Base-by-base conservation (phyloP, 768 basidiomycete species). In the Thelephora ganbajun region DNA sequence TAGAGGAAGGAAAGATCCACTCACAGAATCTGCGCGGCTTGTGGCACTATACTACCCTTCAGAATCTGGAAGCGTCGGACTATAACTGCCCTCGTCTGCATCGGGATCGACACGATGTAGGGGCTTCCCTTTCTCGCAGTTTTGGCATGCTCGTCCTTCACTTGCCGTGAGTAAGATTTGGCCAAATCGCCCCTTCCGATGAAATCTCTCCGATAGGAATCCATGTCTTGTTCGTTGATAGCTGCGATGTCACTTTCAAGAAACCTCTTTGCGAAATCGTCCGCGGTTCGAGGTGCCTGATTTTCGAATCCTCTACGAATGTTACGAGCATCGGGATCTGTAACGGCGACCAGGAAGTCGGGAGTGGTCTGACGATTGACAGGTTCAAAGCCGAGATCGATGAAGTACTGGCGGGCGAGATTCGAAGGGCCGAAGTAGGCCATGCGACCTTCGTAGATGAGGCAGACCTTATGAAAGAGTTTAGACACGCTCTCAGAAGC, bases 391-490 rank as follows among this genome's bases (percentile, higher is more conserved):
- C 79, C 77, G 70, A 84, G 73, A 51, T 78, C 71, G 48, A 81
- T 66, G 67, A 90, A 86, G 60, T 88, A 86, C 50, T 75, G 66
- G 45, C 74, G 68, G 0, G 86, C 88, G 50, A 73, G 63, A 43
- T 70, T 63, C 1, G 78, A 76, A 6, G 75, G 75, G 1, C 88
- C 88, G 48, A 75, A 89, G 65, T 81, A 91, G 22, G 76, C 77
- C 71, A 82, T 79, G 33, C 69, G 66, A 3, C 85, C 83, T 49
- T 80, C 80, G 62, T 81, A 74, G 56, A 91, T 72, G 33, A 88
- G 75, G 58, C 81, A 79, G 34, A 89, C 82, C 59, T 87, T 85
- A 69, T 88, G 83, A 57, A 89, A 90, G 41, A 71, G 66, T 19
- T 71, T 49, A 49, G 77, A 81, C 0, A 82, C 59, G 2, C 69